Evolutionary conservation across 1,284 basidiomycete species (phyloP), one percentile per base, ranked within the genome.

Genomic region (Ganoderma lingzhi): DNA sequence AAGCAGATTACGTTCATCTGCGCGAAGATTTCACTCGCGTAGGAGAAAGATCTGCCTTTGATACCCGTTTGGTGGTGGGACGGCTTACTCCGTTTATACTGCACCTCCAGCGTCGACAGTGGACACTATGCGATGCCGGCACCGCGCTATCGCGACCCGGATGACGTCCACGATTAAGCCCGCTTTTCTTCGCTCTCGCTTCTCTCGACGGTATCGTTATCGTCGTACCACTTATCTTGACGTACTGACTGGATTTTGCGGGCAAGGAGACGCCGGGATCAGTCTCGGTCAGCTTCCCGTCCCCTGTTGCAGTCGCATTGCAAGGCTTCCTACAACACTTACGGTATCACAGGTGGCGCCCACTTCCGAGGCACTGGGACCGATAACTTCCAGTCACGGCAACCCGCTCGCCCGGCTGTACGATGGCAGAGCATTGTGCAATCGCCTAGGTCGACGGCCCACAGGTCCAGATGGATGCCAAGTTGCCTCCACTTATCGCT

Each of bases 1-100:
- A 58, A 23, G 61, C 48, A 67, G 70, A 71, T 71, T 65, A 51
- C 67, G 41, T 65, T 59, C 17, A 39, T 59, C 35, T 12, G 35
- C 35, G 56, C 56, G 56, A 32, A 59, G 56, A 39, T 59, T 37
- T 17, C 35, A 12, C 37, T 59, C 56, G 19, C 30, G 17, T 39
- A 35, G 56, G 37, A 4, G 19, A 59, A 41, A 41, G 39, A 39
- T 59, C 37, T 59, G 56, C 12, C 55, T 35, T 35, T 32, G 55
- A 56, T 35, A 35, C 32, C 55, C 55, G 23, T 30, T 35, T 30
- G 2, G 55, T n/a, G 8, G 55, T 19, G 55, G 15, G 55, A 15
- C 19, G 30, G 32, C 55, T 30, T 28, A 28, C 9, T 51, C 10
- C n/a, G 48, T 6, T 12, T n/a, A 23, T 51, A 28, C 14, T 28